phyloP scores from a whole-genome alignment of 805 yeast genomes.

The Candida cerambycidarum region DNA sequence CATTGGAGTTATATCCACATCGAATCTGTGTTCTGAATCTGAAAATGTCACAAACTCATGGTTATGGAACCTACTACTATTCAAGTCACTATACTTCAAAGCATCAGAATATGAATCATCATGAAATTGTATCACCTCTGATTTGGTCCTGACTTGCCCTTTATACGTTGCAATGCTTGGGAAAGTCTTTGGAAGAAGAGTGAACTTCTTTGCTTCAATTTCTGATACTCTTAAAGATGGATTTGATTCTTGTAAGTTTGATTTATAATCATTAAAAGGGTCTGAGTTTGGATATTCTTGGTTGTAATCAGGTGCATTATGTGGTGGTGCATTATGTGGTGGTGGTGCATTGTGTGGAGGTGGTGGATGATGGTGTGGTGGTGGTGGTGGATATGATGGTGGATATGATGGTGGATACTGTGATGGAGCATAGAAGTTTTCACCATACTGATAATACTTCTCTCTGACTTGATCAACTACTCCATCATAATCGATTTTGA shows the following conservation, averaged over 20 bases:
- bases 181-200: neutral
- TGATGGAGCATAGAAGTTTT: too few relatives aligned
- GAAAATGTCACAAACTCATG: conserved; percentile 2
- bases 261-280: too few relatives aligned
- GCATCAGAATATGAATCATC: neutral
- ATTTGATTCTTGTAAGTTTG: too few relatives aligned
- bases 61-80: neutral
- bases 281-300: neutral
- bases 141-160: neutral
- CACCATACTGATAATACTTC: neutral
- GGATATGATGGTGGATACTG: too few relatives aligned
- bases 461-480: conserved; percentile 2
- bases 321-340: too few relatives aligned
- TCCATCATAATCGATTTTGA: conserved; percentile 1
- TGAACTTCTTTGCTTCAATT: neutral
- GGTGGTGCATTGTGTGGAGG: neutral
- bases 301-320: too few relatives aligned
- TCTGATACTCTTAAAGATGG: neutral
- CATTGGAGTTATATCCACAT: conserved; percentile 1
- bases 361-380: too few relatives aligned
- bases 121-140: neutral
- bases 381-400: too few relatives aligned
- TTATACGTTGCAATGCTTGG: neutral
- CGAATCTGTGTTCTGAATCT: neutral
- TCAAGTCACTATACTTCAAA: neutral